phyloP scores from a whole-genome alignment of 495 filamentous ascomycete species.

The Xylaria grammica region DNA sequence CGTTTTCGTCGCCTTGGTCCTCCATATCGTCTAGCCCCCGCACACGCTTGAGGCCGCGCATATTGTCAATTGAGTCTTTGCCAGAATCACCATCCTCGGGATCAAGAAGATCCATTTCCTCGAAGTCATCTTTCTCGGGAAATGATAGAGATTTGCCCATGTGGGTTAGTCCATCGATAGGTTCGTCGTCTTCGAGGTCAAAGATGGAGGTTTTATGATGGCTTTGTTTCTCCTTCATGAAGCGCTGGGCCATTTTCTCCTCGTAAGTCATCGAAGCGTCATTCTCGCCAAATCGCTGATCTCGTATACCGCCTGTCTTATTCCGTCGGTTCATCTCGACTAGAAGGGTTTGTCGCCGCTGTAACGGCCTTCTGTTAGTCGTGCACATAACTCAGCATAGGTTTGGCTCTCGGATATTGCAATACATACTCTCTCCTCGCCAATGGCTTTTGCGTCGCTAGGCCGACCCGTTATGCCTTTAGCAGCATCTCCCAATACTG shows the following conservation, averaged over 20 bases:
- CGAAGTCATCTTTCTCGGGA: conserved; percentile 71
- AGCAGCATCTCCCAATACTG: conserved; percentile 52
- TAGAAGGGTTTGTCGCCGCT: conserved; percentile 80
- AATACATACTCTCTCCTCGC: conserved; percentile 82
- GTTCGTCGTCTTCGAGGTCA: conserved; percentile 86
- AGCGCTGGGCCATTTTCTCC: conserved; percentile 89
- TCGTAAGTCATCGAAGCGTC: conserved; percentile 93
- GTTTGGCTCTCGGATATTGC: not conserved
- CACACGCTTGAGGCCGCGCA: conserved; percentile 63
- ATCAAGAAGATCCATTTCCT: conserved; percentile 60
- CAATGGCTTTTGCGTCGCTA: conserved; percentile 79
- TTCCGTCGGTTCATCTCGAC: conserved; percentile 84
- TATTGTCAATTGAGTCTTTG: conserved; percentile 47
- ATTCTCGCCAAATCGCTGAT: conserved; percentile 94
- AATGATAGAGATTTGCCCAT: conserved; percentile 75
- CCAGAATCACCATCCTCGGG: conserved; percentile 57
- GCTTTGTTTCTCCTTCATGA: conserved; percentile 79
- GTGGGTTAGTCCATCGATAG: conserved; percentile 78
- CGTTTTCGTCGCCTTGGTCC: conserved; percentile 50
- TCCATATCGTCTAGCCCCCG: conserved; percentile 49
- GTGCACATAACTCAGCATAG: not conserved
- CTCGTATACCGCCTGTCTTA: conserved; percentile 89
- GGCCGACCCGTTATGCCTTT: conserved; percentile 71
- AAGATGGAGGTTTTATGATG: conserved; percentile 78
- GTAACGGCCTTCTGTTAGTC: conserved; percentile 19